A percentile compares a stretch with the other conserved stretches of the same genome.
Conservation (phyloP, 2,329 filamentous ascomycete species). For the Gremmenia infestans region DNA sequence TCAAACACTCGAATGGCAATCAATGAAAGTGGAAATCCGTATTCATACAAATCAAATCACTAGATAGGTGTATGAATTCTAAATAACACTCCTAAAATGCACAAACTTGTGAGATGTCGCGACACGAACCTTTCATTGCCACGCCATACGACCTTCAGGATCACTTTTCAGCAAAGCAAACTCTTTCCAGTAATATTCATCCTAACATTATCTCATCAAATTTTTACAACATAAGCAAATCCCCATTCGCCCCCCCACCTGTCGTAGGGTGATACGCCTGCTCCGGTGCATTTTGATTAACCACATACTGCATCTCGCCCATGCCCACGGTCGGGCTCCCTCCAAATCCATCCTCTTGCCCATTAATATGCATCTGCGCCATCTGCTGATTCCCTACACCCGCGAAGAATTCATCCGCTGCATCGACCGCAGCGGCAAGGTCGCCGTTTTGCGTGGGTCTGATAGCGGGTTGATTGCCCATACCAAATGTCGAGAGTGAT, state of each 20-base stretch:
- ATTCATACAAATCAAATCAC: no score
- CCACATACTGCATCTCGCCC: slow-evolving; percentile 58
- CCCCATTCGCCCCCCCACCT: slow-evolving; percentile 61
- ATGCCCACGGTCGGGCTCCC: slow-evolving; percentile 44
- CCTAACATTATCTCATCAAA: not conserved
- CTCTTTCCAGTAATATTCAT: not conserved
- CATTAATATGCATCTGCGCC: slow-evolving; percentile 63
- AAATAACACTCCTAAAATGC: no score
- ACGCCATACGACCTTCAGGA: not conserved
- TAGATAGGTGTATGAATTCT: no score
- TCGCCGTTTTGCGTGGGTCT: slow-evolving; percentile 36
- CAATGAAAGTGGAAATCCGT: no score
- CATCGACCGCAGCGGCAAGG: slow-evolving; percentile 68
- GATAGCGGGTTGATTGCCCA: slow-evolving; percentile 34
- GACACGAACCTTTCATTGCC: no score
- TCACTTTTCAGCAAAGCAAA: not conserved
- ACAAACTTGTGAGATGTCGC: no score
- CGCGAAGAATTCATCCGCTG: slow-evolving; percentile 87
- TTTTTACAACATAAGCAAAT: slow-evolving; percentile 60
- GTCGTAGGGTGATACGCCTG: slow-evolving; percentile 67
- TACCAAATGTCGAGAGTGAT: slow-evolving; percentile 54
- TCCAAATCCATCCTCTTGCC: slow-evolving; percentile 58
- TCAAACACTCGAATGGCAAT: no score
- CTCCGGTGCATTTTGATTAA: slow-evolving; percentile 77
- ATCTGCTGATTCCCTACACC: slow-evolving; percentile 70